These are phyloP conservation scores for Canavalia ensiformis DNA, from an alignment of 306 rosid species.

Conservation along the genomic window DNA sequence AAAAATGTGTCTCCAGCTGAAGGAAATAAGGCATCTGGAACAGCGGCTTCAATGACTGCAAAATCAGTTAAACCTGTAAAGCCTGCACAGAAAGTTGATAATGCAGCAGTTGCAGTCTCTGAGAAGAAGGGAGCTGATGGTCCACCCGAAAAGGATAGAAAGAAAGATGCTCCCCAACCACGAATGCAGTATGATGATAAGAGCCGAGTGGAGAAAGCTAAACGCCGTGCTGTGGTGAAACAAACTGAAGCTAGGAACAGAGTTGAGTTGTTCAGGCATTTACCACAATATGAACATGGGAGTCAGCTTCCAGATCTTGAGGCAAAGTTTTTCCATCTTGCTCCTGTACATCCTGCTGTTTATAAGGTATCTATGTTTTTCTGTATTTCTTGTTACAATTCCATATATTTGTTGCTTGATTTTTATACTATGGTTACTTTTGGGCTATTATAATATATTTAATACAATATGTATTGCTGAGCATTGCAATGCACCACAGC, in stretches of 20 bases:
- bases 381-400: neutral
- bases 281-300: constrained; percentile 75
- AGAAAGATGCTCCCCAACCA: constrained; percentile 75
- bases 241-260: constrained; percentile 70
- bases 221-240: constrained; percentile 68
- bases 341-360: constrained; percentile 66
- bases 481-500: constrained; percentile 39
- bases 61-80: constrained; percentile 58
- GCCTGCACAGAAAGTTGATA: constrained; percentile 59
- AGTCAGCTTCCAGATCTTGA: constrained; percentile 72
- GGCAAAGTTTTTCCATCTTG: constrained; percentile 65
- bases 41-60: constrained; percentile 44
- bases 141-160: constrained; percentile 66
- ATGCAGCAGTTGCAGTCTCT: constrained; percentile 55
- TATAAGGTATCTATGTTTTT: constrained; percentile 56
- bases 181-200: constrained; percentile 74
- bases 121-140: constrained; percentile 67
- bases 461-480: neutral
- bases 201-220: constrained; percentile 70
- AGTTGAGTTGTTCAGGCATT: constrained; percentile 73
- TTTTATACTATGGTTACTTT: constrained; percentile 2
- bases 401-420: constrained; percentile 9
- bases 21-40: constrained; percentile 59
- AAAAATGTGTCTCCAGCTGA: constrained; percentile 51
- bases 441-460: constrained; percentile 19